A percentile compares a stretch with the other conserved stretches of the same genome.
Conservation (phyloP, 805 yeast species). For the Scheffersomyces lignosus region DNA sequence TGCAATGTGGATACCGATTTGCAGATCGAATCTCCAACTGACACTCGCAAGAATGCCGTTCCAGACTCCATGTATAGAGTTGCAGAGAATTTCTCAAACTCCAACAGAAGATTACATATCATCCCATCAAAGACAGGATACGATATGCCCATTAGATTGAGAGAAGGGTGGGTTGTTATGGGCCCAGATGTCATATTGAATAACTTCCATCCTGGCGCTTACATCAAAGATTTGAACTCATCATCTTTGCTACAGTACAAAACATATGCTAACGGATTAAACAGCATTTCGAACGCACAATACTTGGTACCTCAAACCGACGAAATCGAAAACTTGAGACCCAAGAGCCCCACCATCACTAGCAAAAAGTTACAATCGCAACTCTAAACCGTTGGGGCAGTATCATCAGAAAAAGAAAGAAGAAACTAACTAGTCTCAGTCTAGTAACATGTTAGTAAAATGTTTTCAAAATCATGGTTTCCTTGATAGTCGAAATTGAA, state of each 20-base stretch:
- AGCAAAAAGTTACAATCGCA: too few species aligned
- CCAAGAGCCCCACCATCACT: conserved; percentile 63
- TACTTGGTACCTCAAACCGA: conserved; percentile 59
- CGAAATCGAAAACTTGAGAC: conserved; percentile 80
- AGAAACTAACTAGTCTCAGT: too few species aligned
- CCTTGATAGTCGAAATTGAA: too few species aligned
- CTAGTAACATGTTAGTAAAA: too few species aligned
- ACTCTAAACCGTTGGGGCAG: too few species aligned
- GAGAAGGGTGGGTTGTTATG: conserved; percentile 91
- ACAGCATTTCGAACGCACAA: conserved; percentile 42
- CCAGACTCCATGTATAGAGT: conserved; percentile 79
- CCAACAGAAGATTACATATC: conserved; percentile 80
- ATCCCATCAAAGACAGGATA: conserved; percentile 72
- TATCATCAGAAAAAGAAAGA: too few species aligned
- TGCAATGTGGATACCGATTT: conserved; percentile 92
- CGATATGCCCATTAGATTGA: conserved; percentile 58
- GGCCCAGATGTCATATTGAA: conserved; percentile 79
- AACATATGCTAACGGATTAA: conserved; percentile 12
- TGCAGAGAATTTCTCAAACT: conserved; percentile 85
- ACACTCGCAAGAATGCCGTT: conserved; percentile 23
- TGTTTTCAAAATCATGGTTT: too few species aligned
- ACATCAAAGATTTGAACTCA: conserved; percentile 29
- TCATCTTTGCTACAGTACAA: conserved; percentile 30
- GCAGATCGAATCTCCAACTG: conserved; percentile 53
- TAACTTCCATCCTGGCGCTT: conserved; percentile 51